These are phyloP conservation scores for Circinella umbellata DNA, from an alignment of 371 early-diverging fungal genomes.

Conservation along the genomic window DNA sequence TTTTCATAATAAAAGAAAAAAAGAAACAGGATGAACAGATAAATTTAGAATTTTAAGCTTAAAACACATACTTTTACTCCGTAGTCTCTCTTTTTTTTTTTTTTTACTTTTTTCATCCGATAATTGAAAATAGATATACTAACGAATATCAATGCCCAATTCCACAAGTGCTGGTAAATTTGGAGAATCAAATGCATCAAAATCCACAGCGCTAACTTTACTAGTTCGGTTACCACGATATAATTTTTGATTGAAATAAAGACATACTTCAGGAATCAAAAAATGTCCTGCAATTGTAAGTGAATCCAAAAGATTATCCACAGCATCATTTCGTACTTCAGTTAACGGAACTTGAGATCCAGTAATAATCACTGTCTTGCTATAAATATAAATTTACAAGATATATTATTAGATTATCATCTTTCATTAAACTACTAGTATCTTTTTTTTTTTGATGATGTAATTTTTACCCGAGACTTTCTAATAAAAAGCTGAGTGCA, in stretches of 20 bases:
- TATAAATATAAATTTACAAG: conserved; percentile 9
- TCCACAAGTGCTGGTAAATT: conserved; percentile 88
- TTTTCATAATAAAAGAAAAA: no score
- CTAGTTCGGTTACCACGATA: conserved; percentile 95
- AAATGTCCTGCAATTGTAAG: conserved; percentile 94
- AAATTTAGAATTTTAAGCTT: no score
- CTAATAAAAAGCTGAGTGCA: conserved; percentile 95
- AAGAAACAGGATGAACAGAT: background rate
- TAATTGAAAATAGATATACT: conserved; percentile 12
- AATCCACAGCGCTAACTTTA: conserved; percentile 93
- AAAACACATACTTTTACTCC: no score
- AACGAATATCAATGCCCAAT: conserved; percentile 94
- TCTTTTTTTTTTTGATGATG: no score
- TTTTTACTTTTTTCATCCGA: no score
- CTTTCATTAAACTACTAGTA: no score
- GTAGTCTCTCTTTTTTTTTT: no score
- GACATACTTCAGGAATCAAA: conserved; percentile 95
- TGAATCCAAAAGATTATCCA: conserved; percentile 94
- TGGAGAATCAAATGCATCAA: conserved; percentile 97
- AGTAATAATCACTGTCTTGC: conserved; percentile 97
- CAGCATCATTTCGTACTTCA: conserved; percentile 96
- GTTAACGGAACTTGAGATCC: conserved; percentile 96
- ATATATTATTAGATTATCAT: no score
- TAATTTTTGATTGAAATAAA: conserved; percentile 94
- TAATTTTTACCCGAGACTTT: conserved; percentile 77